Evolutionary conservation across 805 yeast species (phyloP), one percentile per base, ranked within the genome.

Genomic region (Torulaspora indica): DNA sequence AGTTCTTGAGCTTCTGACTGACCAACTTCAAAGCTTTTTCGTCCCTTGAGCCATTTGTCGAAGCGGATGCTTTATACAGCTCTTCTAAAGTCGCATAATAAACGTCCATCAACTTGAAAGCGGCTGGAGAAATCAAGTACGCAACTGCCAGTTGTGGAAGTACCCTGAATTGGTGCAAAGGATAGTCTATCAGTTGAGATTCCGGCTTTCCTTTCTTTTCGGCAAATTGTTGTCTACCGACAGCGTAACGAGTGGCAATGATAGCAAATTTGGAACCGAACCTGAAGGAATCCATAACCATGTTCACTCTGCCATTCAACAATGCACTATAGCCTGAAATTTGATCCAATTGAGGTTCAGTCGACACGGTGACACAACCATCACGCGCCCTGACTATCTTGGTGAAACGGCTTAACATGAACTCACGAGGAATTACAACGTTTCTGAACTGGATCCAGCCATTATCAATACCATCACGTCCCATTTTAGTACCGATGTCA

Each of bases 401-500:
- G 42, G 89, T 78, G 67, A 82, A 89, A 65, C 82, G 85, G 66
- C 81, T 80, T 57, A 90, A 71, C 93, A 90, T 81, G 66, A 75
- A 85, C 61, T 76, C 82, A 49, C 89, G 77, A 44, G 97, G 97
- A 51, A 90, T 85, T 40, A 81, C 74, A 40, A 88, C 96, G 55
- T 82, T 74, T 39, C 85, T 73, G 69, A 85, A 90, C 68, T 89
- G 96, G 58, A 90, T 86, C 96, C 96, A 90, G 42, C 97, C 97
- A 65, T 90, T 90, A 61, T 90, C 97, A 53, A 90, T 85, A 46
- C 95, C 96, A 59, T 89, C 93, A 59, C 96, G 76, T 42, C 97
- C 97, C 95, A 90, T 88, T 69, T 90, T 90, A 52, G 85, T 79
- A 45, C 97, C 97, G 61, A 90, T 87, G 63, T 90, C 97, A 49